These are phyloP conservation scores for Aegle marmelos DNA, from an alignment of 345 rosid genomes.

Conservation along the genomic window DNA sequence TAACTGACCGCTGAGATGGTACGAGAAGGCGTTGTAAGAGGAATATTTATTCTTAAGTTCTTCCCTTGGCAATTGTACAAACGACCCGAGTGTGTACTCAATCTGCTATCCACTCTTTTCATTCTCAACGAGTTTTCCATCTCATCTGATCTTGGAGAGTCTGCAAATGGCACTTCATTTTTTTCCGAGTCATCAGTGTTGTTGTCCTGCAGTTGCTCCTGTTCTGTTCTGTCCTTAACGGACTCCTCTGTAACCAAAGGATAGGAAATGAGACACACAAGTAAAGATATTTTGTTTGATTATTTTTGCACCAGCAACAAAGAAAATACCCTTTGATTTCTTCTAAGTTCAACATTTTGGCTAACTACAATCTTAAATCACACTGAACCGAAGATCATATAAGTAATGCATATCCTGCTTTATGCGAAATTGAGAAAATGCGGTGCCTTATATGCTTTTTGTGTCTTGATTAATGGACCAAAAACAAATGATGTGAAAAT, in stretches of 20 bases:
- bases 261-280: background rate
- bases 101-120: slow-evolving; percentile 46
- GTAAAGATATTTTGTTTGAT: background rate
- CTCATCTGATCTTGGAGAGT: slow-evolving; percentile 46
- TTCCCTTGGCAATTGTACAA: slow-evolving; percentile 72
- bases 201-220: slow-evolving; percentile 49
- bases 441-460: background rate
- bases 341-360: background rate
- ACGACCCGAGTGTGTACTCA: slow-evolving; percentile 45
- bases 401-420: background rate
- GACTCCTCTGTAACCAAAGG: slow-evolving; percentile 53
- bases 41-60: slow-evolving; percentile 79
- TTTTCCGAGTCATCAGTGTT: slow-evolving; percentile 40
- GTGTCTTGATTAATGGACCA: background rate
- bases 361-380: background rate
- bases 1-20: slow-evolving; percentile 82
- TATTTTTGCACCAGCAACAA: no score
- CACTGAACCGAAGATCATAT: background rate
- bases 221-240: slow-evolving; percentile 51
- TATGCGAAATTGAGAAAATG: background rate
- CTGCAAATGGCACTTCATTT: slow-evolving; percentile 32
- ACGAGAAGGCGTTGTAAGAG: slow-evolving; percentile 76
- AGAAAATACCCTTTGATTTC: background rate
- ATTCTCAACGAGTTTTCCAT: slow-evolving; percentile 35
- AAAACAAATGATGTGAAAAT: background rate